Conservation (phyloP, 352 stramenopile species). For the Phytophthora sp. region DNA sequence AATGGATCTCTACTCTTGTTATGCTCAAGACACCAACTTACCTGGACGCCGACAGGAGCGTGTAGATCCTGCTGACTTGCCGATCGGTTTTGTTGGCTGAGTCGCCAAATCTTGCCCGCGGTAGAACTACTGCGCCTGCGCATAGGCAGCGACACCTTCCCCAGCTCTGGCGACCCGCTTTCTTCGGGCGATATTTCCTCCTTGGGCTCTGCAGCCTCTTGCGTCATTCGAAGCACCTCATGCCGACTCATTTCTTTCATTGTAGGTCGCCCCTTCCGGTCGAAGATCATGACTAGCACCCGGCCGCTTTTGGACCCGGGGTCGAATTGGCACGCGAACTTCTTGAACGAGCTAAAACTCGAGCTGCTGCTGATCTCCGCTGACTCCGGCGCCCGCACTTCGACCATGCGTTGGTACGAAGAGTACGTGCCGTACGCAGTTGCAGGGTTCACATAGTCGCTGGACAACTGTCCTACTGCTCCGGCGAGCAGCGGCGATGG, state of each 20-base stretch:
- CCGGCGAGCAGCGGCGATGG: slow-evolving; percentile 24
- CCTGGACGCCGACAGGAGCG: slow-evolving; percentile 36
- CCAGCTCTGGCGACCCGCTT: not conserved
- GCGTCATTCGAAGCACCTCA: slow-evolving; percentile 62
- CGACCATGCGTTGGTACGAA: slow-evolving; percentile 26
- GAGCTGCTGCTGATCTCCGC: slow-evolving; percentile 5
- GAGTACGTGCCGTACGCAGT: slow-evolving; percentile 36
- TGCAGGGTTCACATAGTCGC: slow-evolving; percentile 17
- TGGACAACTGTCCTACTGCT: slow-evolving; percentile 1
- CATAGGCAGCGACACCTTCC: slow-evolving; percentile 9
- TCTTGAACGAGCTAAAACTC: slow-evolving; percentile 22
- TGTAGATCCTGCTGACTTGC: slow-evolving; percentile 28
- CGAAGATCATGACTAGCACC: slow-evolving; percentile 54
- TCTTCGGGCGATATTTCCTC: slow-evolving; percentile 7
- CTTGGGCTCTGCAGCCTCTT: slow-evolving; percentile 50
- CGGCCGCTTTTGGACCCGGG: slow-evolving; percentile 43
- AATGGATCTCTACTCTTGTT: no score
- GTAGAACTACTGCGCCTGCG: slow-evolving; percentile 30
- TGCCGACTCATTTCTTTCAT: slow-evolving; percentile 61
- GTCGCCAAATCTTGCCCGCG: slow-evolving; percentile 22
- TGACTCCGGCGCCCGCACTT: slow-evolving; percentile 18
- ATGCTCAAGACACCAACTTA: no score
- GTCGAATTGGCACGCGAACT: slow-evolving; percentile 51
- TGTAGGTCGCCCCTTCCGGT: slow-evolving; percentile 43
- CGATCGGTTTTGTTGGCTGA: slow-evolving; percentile 18